Evolutionary conservation across 2,329 filamentous ascomycete genomes (phyloP).

Genomic region (Zymoseptoria brevis): DNA sequence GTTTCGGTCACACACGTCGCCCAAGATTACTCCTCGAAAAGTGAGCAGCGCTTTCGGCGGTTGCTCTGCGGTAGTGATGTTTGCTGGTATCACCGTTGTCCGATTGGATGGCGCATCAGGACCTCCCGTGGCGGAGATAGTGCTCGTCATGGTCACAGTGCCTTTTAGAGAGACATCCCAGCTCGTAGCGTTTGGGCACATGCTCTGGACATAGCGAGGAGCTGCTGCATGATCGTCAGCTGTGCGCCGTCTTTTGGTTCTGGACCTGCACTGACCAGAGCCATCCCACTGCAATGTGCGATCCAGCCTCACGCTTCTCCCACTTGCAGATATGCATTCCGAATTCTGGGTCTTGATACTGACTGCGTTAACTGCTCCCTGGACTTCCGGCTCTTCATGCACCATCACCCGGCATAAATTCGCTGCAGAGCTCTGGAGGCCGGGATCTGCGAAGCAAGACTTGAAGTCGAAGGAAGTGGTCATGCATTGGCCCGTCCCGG

Average conservation of each 20-base stretch:
- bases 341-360: background rate
- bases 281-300: background rate
- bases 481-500: constrained; percentile 9
- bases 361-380: background rate
- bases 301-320: background rate
- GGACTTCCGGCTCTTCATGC: constrained; percentile 4
- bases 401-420: constrained; percentile 3
- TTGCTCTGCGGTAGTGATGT: background rate
- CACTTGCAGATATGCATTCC: background rate
- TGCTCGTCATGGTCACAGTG: background rate
- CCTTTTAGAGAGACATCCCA: background rate
- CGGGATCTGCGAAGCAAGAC: constrained; percentile 4
- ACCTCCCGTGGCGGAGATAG: background rate
- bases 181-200: background rate
- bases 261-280: background rate
- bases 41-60: background rate
- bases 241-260: background rate
- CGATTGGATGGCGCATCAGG: background rate
- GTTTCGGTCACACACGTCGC: background rate
- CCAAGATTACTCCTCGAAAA: background rate
- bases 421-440: background rate
- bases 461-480: constrained; percentile 13
- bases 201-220: background rate
- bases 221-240: background rate
- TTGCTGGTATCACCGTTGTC: background rate